Evolutionary conservation across 2,329 filamentous ascomycete species (phyloP).

Genomic region (Stachybotrys echinatus): DNA sequence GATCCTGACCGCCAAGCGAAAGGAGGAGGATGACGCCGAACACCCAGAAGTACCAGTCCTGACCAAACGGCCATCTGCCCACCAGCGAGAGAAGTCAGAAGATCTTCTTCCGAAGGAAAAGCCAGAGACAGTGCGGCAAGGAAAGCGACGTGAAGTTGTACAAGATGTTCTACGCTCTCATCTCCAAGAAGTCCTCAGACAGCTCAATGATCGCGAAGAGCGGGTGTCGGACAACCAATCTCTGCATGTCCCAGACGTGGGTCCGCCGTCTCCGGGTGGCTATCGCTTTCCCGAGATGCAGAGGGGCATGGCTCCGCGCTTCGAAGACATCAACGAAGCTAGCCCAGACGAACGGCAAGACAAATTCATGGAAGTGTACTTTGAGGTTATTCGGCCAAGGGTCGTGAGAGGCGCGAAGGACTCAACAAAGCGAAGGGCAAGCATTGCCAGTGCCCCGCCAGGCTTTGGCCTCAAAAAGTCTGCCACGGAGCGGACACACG

Average conservation of each 20-base stretch:
- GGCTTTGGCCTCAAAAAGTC: slow-evolving; percentile 12
- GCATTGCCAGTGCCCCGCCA: slow-evolving; percentile 15
- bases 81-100: background rate
- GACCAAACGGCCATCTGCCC: background rate
- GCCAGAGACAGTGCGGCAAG: slow-evolving; percentile 12
- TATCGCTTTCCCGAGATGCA: background rate
- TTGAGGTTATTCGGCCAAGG: slow-evolving; percentile 33
- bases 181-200: slow-evolving; percentile 40
- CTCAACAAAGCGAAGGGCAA: slow-evolving; percentile 18
- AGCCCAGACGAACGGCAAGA: slow-evolving; percentile 43
- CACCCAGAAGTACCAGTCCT: slow-evolving; percentile 1
- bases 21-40: slow-evolving; percentile 6
- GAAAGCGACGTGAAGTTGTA: slow-evolving; percentile 28
- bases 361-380: slow-evolving; percentile 49
- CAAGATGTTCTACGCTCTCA: slow-evolving; percentile 43
- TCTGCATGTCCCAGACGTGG: slow-evolving; percentile 11
- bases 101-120: slow-evolving; percentile 1
- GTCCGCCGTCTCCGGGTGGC: slow-evolving; percentile 7
- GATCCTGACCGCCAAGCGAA: slow-evolving; percentile 29
- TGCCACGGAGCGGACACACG: slow-evolving; percentile 14
- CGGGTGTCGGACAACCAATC: slow-evolving; percentile 17
- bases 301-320: slow-evolving; percentile 16
- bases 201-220: slow-evolving; percentile 36
- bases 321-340: slow-evolving; percentile 41
- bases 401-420: slow-evolving; percentile 30